Conservation (phyloP, 495 filamentous ascomycete species). For the Penicillium riverlandense region DNA sequence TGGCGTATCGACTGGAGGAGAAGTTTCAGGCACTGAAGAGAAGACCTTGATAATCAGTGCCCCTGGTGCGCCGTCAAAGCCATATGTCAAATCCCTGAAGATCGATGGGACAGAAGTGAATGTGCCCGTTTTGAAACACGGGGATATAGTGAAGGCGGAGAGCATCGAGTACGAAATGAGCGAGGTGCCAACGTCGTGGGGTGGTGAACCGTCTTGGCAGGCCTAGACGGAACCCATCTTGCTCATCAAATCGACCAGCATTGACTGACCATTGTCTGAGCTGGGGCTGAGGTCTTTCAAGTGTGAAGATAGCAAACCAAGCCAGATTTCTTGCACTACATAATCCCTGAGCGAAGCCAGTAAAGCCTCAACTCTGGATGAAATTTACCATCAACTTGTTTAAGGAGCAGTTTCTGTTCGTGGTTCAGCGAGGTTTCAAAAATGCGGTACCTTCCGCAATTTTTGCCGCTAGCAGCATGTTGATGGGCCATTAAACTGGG, state of each 20-base stretch:
- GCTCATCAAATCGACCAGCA: not conserved
- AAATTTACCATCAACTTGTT: too few species aligned
- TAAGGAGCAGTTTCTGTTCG: too few species aligned
- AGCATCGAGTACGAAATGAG: slow-evolving; percentile 21
- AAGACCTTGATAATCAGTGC: slow-evolving; percentile 12
- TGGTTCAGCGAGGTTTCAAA: too few species aligned
- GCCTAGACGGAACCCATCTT: not conserved
- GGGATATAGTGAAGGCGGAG: slow-evolving; percentile 8
- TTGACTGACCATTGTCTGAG: too few species aligned
- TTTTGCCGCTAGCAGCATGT: too few species aligned
- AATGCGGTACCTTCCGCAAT: too few species aligned
- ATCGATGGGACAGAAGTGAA: slow-evolving; percentile 9
- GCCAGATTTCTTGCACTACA: not conserved
- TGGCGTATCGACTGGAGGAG: slow-evolving; percentile 11
- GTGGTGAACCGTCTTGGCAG: slow-evolving; percentile 3
- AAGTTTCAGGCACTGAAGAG: slow-evolving; percentile 1
- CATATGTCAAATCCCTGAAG: slow-evolving; percentile 13
- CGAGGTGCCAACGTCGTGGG: slow-evolving; percentile 14
- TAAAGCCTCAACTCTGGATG: too few species aligned
- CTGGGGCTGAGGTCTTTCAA: too few species aligned
- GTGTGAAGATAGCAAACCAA: not conserved
- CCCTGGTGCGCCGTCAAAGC: slow-evolving; percentile 10
- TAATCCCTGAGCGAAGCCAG: not conserved
- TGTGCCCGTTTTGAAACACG: slow-evolving; percentile 8
- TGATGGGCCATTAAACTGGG: too few species aligned